Evolutionary conservation across 2,329 filamentous ascomycete species (phyloP), one percentile per base, ranked within the genome.

Genomic region (Didymella pomorum): DNA sequence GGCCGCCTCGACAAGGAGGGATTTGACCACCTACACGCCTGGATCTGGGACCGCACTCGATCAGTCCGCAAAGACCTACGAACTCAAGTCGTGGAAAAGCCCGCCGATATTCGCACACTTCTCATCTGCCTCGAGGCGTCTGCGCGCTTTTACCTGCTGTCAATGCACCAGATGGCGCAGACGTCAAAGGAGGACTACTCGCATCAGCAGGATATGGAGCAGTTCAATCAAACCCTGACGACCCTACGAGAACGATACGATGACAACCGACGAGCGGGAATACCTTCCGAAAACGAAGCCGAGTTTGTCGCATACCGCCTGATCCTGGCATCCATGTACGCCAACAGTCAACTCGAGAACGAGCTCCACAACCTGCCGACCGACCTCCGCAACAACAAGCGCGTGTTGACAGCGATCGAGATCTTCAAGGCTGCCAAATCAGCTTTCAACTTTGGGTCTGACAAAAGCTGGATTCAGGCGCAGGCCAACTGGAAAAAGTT

Each of bases 21-120:
- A 18, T 68, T 75, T 35, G 63, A 68, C 23, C 70, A 67, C n/a
- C 81, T 87, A 12, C 84, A 88, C 66, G 82, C 83, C 60, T 89
- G 88, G 71, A 81, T 89, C 25, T 89, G 87, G 87, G 86, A 89
- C 69, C 81, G 87, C 18, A 88, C 86, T 31, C 81, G 87, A 45
- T 86, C 85, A 5, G 83, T 89, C 57, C 82, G 87, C 39, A 89
- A 88, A 67, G 87, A 89, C 69, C 85, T 88, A 49, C 85, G 85
- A 2, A 87, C 88, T 20, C 86, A 88, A 70, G 83, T 86, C 66
- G 76, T 87, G 56, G 83, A 82, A 8, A 83, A 82, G 60, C 63
- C 56, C n/a, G 42, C 66, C n/a, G 83, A 88, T 67, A 80, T 88
- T 33, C 74, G 78, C 45, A 80, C 84, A 20, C 84, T 85, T 4